Base-by-base conservation (phyloP, 805 yeast species). In the Starmerella sirachaensis region DNA sequence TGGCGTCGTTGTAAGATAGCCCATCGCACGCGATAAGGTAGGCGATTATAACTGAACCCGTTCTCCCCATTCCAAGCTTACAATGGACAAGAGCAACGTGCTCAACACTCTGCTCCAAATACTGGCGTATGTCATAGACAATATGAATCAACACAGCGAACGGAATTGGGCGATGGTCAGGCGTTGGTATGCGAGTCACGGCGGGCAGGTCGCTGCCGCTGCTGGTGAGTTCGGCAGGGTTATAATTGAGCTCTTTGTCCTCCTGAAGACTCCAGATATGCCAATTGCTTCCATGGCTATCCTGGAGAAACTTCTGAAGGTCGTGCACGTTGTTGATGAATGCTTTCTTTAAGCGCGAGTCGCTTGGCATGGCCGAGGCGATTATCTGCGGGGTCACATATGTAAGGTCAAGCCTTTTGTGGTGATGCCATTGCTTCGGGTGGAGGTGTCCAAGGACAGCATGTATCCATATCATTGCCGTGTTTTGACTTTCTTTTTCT, bases 31-130 rank as follows among this genome's bases (percentile, higher is more conserved):
- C 65, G 71, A 85, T 76, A 44, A 86, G 56, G 51, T 74, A 79
- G 0, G 85, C 82, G 42, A 81, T 72, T 6, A 71, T 70, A 1
- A 83, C 58, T 1, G 85, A 68, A 0, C 97, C 96, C 0, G 94
- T 77, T 19, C 97, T 63, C 0, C 97, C 97, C 57, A 84, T 85
- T 0, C 97, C 97, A 46, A 82, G 81, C 51, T 79, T 76, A 55
- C 97, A 88, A 54, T 88, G 96, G 6, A 88, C 56, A 0, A 81
- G 66, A 0, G 81, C 85, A 2, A 78, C 74, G 38, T 69, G 65
- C 0, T 57, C 41, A 0, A 59, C 48, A 16, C 55, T 47, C 12
- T 29, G 28, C 1, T 45, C 20, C 18, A 79, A 50, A 45, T 58
- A 77, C 0, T 43, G 46, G 29, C 64, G 57, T 6, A 85, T 68